Percentiles rank a stretch among this genome's conserved stretches.
Conservation (phyloP, 805 yeast genomes). For the Teunomyces funiuensis region DNA sequence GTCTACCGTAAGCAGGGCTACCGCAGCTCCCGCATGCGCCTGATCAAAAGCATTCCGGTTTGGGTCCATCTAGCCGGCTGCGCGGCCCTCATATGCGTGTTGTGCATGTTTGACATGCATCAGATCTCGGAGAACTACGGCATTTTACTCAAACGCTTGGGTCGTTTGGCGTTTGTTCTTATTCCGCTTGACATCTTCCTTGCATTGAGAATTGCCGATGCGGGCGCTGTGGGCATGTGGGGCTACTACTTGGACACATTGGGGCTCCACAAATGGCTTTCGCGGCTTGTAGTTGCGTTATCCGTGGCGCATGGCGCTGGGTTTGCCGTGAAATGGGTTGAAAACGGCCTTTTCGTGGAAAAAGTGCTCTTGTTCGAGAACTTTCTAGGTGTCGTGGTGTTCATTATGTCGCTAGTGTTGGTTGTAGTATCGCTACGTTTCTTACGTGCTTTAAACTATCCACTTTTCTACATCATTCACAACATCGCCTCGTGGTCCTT, state of each 20-base stretch:
- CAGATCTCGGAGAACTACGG: constrained; percentile 29
- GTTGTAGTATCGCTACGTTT: constrained; percentile 47
- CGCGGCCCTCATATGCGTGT: constrained; percentile 23
- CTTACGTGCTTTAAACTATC: constrained; percentile 51
- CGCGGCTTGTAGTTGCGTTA: constrained; percentile 51
- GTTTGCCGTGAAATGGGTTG: constrained; percentile 49
- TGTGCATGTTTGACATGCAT: constrained; percentile 35
- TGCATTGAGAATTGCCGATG: constrained; percentile 48
- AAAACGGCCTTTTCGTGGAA: constrained; percentile 27
- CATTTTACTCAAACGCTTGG: constrained; percentile 54
- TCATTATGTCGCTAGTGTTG: constrained; percentile 35
- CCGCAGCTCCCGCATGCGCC: not conserved
- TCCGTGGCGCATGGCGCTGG: constrained; percentile 54
- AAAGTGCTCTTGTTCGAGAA: constrained; percentile 43
- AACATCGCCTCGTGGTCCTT: constrained; percentile 48
- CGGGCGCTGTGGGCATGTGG: constrained; percentile 9
- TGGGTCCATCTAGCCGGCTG: too few relatives aligned
- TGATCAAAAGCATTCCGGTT: constrained; percentile 20
- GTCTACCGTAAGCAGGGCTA: constrained; percentile 23
- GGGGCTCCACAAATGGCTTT: constrained; percentile 68
- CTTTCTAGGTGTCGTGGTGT: constrained; percentile 51
- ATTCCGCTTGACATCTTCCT: constrained; percentile 58
- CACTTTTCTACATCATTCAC: constrained; percentile 57
- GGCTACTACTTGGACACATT: constrained; percentile 55
- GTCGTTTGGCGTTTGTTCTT: constrained; percentile 59